These are phyloP conservation scores for Apiospora aurea DNA, from an alignment of 2,329 filamentous ascomycete genomes.

Conservation along the genomic window DNA sequence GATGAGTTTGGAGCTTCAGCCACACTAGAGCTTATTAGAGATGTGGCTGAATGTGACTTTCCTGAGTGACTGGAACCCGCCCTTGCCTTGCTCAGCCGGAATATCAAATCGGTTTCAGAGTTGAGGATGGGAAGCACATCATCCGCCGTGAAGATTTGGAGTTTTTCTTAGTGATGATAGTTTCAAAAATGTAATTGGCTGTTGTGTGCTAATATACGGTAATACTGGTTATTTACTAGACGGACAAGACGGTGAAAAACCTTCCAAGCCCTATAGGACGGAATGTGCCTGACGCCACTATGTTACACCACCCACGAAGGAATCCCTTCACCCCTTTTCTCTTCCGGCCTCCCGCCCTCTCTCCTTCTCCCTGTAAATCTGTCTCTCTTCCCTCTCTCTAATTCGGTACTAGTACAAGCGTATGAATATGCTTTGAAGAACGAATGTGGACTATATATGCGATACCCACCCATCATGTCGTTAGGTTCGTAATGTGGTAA, in stretches of 20 bases:
- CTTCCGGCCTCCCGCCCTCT: neutral
- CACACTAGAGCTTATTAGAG: neutral
- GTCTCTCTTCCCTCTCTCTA: neutral
- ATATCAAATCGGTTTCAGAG: neutral
- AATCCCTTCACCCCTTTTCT: neutral
- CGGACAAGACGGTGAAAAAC: neutral
- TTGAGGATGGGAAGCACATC: neutral
- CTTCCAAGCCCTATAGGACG: neutral
- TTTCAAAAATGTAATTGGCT: neutral
- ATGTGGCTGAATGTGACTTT: neutral
- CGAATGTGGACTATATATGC: slow-evolving; percentile 17
- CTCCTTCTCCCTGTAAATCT: neutral
- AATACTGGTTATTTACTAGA: slow-evolving; percentile 19
- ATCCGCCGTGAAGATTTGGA: neutral
- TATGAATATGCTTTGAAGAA: neutral
- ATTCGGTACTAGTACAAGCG: neutral
- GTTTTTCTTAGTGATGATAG: neutral
- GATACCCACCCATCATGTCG: slow-evolving; percentile 20
- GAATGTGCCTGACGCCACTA: slow-evolving; percentile 1
- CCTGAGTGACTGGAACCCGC: neutral
- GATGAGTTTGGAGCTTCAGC: slow-evolving; percentile 8
- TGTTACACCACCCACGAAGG: neutral
- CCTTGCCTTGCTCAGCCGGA: neutral
- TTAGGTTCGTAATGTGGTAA: slow-evolving; percentile 8
- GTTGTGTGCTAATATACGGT: slow-evolving; percentile 13